Conservation (phyloP, 805 yeast species). For the Isabelozyma pseudorhagii region DNA sequence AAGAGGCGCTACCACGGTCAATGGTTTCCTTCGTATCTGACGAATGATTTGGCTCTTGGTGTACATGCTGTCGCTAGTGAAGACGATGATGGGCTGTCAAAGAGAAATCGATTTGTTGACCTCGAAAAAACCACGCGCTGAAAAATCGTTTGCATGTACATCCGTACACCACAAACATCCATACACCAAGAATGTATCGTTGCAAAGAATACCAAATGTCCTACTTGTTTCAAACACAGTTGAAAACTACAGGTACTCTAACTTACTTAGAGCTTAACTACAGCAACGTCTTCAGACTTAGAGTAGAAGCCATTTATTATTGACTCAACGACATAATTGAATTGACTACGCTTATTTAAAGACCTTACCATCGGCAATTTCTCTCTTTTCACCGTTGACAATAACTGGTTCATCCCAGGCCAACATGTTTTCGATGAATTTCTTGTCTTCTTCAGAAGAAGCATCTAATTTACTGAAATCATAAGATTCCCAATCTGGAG, state of each 20-base stretch:
- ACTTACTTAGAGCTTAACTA: background rate
- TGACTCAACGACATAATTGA: background rate
- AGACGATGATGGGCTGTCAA: background rate
- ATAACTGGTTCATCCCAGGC: constrained; percentile 96
- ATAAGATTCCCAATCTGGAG: constrained; percentile 99
- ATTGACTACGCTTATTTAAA: constrained; percentile 61
- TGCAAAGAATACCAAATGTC: no score
- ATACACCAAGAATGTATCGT: no score
- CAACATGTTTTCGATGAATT: constrained; percentile 85
- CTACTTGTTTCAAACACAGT: no score
- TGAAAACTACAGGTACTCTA: no score
- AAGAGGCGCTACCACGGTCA: constrained; percentile 45
- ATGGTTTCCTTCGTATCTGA: constrained; percentile 61
- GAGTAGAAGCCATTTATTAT: background rate
- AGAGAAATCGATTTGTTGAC: background rate
- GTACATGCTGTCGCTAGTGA: constrained; percentile 10
- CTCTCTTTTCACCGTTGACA: constrained; percentile 75
- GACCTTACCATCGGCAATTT: constrained; percentile 97
- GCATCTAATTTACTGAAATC: constrained; percentile 78
- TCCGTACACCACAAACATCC: no score
- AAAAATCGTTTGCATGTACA: no score
- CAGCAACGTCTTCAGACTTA: background rate
- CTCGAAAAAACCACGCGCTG: no score
- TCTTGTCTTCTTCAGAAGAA: constrained; percentile 70
- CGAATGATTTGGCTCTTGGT: constrained; percentile 36